A percentile compares a stretch with the other conserved stretches of the same genome.
Evolutionary conservation across 163 green algal species (phyloP).

Genomic region (Scenedesmus sp.): DNA sequence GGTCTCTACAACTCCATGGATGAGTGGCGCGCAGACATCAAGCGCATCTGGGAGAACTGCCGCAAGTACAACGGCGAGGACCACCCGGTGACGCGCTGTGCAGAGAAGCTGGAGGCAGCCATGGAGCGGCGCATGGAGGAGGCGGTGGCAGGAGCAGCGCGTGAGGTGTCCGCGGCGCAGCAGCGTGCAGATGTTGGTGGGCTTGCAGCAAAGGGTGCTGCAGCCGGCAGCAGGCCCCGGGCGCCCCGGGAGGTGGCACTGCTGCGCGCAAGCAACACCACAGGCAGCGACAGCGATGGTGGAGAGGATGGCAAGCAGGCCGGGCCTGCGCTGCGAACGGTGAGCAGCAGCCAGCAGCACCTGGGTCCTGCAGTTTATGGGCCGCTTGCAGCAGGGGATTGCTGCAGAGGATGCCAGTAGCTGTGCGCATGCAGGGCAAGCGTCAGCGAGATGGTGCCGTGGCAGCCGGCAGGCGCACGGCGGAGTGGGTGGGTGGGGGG

Average conservation of each 20-base stretch:
- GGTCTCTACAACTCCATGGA: slow-evolving; percentile 21
- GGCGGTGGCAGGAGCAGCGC: slow-evolving; percentile 23
- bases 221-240: background rate
- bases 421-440: background rate
- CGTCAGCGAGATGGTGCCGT: background rate
- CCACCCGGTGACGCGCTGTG: background rate
- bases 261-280: background rate
- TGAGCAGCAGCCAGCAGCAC: background rate
- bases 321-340: background rate
- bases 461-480: background rate
- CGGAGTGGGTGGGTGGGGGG: too few species aligned
- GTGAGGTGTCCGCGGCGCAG: background rate
- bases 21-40: slow-evolving; percentile 27
- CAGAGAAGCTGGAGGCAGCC: slow-evolving; percentile 23
- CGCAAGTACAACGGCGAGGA: slow-evolving; percentile 34
- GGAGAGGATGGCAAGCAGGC: background rate
- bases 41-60: slow-evolving; percentile 45
- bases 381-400: too few species aligned
- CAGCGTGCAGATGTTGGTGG: background rate
- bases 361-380: background rate
- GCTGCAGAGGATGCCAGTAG: background rate
- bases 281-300: background rate
- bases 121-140: slow-evolving; percentile 39
- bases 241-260: background rate
- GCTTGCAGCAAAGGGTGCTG: background rate